Conservation (phyloP, 768 basidiomycete species). For the Termitomyces sp. region DNA sequence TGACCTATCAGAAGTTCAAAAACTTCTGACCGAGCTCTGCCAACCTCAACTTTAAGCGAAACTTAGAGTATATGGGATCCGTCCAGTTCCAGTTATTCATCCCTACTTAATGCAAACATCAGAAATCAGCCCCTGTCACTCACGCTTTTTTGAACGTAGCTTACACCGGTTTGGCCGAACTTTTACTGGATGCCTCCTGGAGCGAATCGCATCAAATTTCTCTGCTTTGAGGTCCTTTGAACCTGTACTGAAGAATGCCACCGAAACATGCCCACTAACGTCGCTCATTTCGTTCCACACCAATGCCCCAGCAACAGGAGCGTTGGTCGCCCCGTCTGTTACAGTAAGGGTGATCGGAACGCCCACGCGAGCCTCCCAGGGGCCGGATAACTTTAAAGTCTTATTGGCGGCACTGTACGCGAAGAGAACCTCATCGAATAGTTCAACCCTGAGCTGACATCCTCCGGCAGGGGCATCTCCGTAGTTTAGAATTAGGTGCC, state of each 20-base stretch:
- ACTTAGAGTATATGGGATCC: background rate
- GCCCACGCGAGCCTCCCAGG: conserved; percentile 10
- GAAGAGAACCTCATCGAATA: conserved; percentile 2
- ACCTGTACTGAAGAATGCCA: conserved; percentile 22
- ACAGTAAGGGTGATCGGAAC: conserved; percentile 28
- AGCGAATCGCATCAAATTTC: conserved; percentile 26
- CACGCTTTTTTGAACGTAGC: background rate
- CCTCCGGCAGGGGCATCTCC: conserved; percentile 2
- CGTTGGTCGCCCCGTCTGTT: conserved; percentile 28
- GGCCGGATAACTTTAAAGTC: conserved; percentile 1
- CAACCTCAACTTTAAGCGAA: no score
- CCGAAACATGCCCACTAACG: conserved; percentile 20
- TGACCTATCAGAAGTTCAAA: background rate
- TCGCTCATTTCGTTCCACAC: conserved; percentile 21
- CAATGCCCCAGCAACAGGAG: conserved; percentile 27
- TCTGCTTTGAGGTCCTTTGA: conserved; percentile 25
- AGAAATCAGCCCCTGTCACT: background rate
- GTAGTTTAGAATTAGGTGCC: conserved; percentile 2
- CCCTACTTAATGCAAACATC: background rate
- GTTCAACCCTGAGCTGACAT: background rate
- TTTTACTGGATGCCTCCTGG: conserved; percentile 14
- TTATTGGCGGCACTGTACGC: background rate
- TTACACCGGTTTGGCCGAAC: background rate
- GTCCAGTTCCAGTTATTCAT: background rate
- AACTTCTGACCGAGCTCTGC: background rate